phyloP scores from a whole-genome alignment of 352 stramenopile genomes.

The Phytophthora europaea region DNA sequence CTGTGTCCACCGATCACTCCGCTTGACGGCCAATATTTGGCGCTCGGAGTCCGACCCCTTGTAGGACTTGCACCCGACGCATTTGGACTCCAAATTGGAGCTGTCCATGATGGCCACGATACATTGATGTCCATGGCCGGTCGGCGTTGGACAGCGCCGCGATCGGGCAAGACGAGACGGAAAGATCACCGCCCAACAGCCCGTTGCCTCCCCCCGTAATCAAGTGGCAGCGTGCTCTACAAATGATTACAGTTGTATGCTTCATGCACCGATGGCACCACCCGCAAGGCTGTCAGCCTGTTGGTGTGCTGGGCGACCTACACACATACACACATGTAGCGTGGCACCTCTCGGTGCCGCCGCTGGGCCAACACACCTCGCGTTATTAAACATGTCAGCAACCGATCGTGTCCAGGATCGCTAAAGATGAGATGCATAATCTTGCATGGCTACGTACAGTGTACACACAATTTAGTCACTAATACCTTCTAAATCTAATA shows the following conservation, averaged over 20 bases:
- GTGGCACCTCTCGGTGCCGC: too few species aligned
- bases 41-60: neutral
- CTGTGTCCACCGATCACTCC: neutral
- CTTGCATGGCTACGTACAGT: neutral
- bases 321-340: too few species aligned
- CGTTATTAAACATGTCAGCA: too few species aligned
- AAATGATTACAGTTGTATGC: neutral
- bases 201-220: constrained; percentile 17
- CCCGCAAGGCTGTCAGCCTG: too few species aligned
- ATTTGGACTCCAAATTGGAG: too few species aligned
- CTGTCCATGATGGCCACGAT: neutral
- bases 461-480: neutral
- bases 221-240: neutral
- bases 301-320: too few species aligned
- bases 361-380: too few species aligned
- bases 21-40: neutral
- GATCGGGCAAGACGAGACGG: neutral
- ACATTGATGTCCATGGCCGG: constrained; percentile 4
- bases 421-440: neutral
- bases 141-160: constrained; percentile 23
- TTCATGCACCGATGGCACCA: too few species aligned
- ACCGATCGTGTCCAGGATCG: neutral
- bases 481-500: neutral
- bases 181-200: neutral
- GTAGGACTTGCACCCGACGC: constrained; percentile 13